Evolutionary conservation across 1,139 yeast genomes (phyloP).

Genomic region (Meyerozyma elateridarum): DNA sequence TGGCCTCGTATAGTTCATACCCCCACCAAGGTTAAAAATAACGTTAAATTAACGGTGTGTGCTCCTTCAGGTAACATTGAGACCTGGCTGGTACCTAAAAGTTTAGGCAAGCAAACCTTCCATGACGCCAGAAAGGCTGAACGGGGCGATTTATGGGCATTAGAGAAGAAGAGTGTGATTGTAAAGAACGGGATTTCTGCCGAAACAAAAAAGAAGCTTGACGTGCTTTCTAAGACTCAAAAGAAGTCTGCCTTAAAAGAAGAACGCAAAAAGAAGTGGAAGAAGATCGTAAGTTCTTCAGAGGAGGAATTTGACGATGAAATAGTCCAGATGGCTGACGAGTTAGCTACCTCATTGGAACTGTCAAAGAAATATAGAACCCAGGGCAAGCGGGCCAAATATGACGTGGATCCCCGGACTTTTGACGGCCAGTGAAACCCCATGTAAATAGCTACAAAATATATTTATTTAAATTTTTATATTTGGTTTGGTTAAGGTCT

Average conservation of each 20-base stretch:
- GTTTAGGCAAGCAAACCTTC: conserved; percentile 68
- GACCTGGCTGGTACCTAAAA: conserved; percentile 82
- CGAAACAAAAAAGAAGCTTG: conserved; percentile 30
- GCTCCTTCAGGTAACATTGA: conserved; percentile 75
- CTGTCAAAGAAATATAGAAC: conserved; percentile 27
- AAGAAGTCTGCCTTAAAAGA: conserved; percentile 41
- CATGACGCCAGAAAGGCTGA: conserved; percentile 86
- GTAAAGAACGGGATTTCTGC: conserved; percentile 31
- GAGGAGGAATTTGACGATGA: conserved; percentile 33
- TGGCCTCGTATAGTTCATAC: conserved; percentile 74
- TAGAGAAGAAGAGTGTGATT: conserved; percentile 64
- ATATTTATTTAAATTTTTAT: too few species aligned
- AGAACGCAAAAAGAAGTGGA: conserved; percentile 38
- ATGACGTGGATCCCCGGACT: conserved; percentile 17
- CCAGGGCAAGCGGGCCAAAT: conserved; percentile 30
- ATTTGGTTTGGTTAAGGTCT: too few species aligned
- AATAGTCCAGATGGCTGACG: conserved; percentile 29
- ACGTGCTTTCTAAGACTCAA: conserved; percentile 34
- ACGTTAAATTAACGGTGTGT: conserved; percentile 77
- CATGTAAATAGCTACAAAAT: not conserved
- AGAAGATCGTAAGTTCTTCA: conserved; percentile 31
- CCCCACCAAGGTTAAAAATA: conserved; percentile 79
- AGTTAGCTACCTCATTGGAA: conserved; percentile 34
- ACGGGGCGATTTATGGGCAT: conserved; percentile 88
- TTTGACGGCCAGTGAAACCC: conserved; percentile 16